Percentiles rank a stretch among this genome's conserved stretches.
Evolutionary conservation across 805 yeast genomes (phyloP).

Genomic region (Teunomyces gatunensis): DNA sequence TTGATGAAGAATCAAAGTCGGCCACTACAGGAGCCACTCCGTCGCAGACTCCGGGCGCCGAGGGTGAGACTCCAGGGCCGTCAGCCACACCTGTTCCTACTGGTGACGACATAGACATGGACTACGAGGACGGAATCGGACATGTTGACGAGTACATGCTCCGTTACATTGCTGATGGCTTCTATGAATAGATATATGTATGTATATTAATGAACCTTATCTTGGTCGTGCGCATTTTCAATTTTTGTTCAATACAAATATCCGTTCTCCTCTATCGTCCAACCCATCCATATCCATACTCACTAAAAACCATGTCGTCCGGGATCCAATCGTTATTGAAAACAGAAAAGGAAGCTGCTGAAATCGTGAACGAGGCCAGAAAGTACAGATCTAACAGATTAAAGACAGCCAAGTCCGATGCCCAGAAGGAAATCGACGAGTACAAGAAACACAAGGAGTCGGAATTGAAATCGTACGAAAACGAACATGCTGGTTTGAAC

Average conservation of each 20-base stretch:
- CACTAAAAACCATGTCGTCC: conserved; percentile 20
- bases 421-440: conserved; percentile 80
- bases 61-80: conserved; percentile 10
- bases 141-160: conserved; percentile 98
- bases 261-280: neutral
- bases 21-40: conserved; percentile 25
- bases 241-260: neutral
- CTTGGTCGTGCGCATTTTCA: neutral
- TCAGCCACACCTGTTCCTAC: conserved; percentile 7
- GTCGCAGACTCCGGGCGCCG: conserved; percentile 28
- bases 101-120: conserved; percentile 30
- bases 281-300: neutral
- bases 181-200: conserved; percentile 34
- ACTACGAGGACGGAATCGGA: conserved; percentile 62
- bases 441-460: conserved; percentile 82
- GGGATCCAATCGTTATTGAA: conserved; percentile 36
- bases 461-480: conserved; percentile 72
- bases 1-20: conserved; percentile 47
- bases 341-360: conserved; percentile 98
- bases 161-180: conserved; percentile 81
- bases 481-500: conserved; percentile 72
- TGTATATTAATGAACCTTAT: neutral
- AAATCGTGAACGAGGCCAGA: conserved; percentile 90
- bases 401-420: conserved; percentile 93
- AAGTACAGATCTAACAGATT: conserved; percentile 81